Percentiles rank a stretch among this genome's conserved stretches.
Conservation (phyloP, 2,329 filamentous ascomycete species). For the Beauveria asiatica region DNA sequence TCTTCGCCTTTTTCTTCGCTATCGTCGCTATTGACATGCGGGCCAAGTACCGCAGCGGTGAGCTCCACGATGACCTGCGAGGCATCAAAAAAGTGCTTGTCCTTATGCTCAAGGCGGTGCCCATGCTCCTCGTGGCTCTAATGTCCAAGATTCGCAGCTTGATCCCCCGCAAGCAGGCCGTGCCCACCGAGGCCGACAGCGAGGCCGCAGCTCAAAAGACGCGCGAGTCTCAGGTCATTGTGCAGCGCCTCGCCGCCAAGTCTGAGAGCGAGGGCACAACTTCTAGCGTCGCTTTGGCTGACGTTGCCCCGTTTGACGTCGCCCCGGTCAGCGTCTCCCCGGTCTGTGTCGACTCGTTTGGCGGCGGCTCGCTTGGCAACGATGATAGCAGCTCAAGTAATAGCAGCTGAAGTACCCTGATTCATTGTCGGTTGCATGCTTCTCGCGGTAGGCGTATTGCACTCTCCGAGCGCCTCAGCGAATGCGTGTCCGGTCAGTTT, state of each 20-base stretch:
- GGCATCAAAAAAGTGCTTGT: background rate
- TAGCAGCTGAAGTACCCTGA: background rate
- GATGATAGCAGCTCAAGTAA: no score
- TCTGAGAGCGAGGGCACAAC: background rate
- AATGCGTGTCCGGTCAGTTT: background rate
- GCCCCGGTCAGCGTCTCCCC: background rate
- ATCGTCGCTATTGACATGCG: background rate
- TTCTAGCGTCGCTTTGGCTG: background rate
- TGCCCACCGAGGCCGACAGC: background rate
- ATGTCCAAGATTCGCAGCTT: background rate
- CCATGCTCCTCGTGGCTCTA: background rate
- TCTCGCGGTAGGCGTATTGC: background rate
- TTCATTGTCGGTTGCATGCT: background rate
- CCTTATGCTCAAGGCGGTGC: background rate
- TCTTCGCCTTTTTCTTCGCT: background rate
- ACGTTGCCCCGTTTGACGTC: no score
- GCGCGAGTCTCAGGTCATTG: background rate
- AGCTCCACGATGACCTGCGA: conserved; percentile 1
- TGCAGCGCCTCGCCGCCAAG: background rate
- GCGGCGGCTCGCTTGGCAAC: background rate
- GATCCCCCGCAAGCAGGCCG: background rate
- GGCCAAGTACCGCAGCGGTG: background rate
- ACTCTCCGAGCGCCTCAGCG: background rate
- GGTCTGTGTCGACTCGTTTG: no score
- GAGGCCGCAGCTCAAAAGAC: background rate